Base-by-base conservation (phyloP, 306 rosid genomes). In the Sicyos edulis region DNA sequence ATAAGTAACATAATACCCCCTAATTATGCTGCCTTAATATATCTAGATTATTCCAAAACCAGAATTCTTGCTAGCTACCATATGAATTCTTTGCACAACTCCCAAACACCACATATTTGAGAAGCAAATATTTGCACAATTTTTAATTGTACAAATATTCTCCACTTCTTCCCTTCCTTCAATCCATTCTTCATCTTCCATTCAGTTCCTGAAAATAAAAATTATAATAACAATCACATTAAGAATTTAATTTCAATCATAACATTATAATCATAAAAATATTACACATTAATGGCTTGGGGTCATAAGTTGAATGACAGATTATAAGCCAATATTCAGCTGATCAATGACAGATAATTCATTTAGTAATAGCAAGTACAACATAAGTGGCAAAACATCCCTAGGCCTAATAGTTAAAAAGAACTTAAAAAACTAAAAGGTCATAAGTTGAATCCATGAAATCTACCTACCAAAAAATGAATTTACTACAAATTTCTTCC, bases 31-130 rank as follows among this genome's bases (percentile, higher is more conserved):
- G 52, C 19, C 68, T 61, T 32, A 66, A 20, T 44, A 66, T 66
- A 63, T 45, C 8, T 68, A 68, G 12, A 68, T 68, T 68, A 68
- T 68, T 68, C 56, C 40, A 68, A 20, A 68, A 47, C 40, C 34
- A 68, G 57, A 68, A 22, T 68, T 68, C 0, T 66, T 21, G 55
- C 54, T 66, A 65, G 50, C 68, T 62, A 62, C 8, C 70, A 65
- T 42, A 42, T 65, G 4, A 19, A 45, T 67, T 50, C 40, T 67
- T 7, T 67, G 20, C 56, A 47, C 20, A 67, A 10, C 40, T 21
- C 42, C 71, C 17, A 67, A 67, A 0, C 57, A 49, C 56, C 55
- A 12, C 21, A 49, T 68, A 21, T 49, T 67, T 11, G 4, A 45
- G 20, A 66, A 66, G 3, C 72, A 67, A 32, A 67, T 44, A 45